Base-by-base conservation (phyloP, 495 filamentous ascomycete species). In the Aspergillus panamensis region DNA sequence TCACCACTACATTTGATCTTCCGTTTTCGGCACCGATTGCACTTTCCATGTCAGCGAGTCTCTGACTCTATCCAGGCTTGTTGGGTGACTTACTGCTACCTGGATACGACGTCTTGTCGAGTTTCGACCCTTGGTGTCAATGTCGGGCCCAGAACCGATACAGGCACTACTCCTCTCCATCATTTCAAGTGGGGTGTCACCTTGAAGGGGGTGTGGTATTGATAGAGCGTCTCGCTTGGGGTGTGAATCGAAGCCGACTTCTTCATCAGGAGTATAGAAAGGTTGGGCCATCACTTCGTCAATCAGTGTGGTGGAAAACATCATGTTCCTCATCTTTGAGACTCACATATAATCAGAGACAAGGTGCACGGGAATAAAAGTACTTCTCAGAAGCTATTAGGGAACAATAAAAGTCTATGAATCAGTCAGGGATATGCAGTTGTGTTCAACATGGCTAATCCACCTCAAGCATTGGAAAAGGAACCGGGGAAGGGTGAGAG, bases 1-100 rank as follows among this genome's bases (percentile, higher is more conserved):
- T 97, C 92, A 32, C 93, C 94, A 59, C 89, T 96, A 75, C 94
- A 98, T 68, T 91, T 88, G 65, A 98, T 98, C 77, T 98, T 98
- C 51, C 94, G 82, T 70, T 92, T 92, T 49, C 94, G 86, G 68
- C 94, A 98, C 58, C 94, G 85, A 30, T 82, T 83, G 72, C 94
- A 98, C 94, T 97, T 60, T 32, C 14, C 3, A 25, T 31, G 52
- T 66, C 31, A 67, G 58, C 59, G 17, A 53, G 1, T 14, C 2
- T 3, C 21, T 45, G 19, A 20, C 48, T 55, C 59, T 49, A 67
- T 60, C 48, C 8, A 39, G 35, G 29, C 37, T 57, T 16, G 37
- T 35, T 14, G 37, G 20, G 10, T 40, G 6, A 61, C 86, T 74
- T 81, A 91, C 88, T 37, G 88, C 88, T 35, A 91, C 82, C 17